Conservation (phyloP, 2,329 filamentous ascomycete species). For the Colletotrichum phormii region DNA sequence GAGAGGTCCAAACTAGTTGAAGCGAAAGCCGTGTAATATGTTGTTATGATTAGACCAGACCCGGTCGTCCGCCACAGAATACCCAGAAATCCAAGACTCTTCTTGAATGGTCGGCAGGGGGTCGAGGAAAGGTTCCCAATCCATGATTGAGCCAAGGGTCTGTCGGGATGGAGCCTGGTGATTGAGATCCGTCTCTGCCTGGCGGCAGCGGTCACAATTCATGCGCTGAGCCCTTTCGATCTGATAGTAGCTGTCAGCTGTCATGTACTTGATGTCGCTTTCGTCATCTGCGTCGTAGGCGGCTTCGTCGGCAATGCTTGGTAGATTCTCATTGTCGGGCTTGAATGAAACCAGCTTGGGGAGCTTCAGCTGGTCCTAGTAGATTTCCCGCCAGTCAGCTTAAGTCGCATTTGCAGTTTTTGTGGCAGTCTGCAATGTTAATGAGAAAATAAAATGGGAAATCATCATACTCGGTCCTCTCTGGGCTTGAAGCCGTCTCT, state of each 20-base stretch:
- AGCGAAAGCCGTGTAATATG: neutral
- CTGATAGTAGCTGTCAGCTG: neutral
- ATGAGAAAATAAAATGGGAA: no score
- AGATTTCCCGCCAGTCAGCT: no score
- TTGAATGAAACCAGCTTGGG: neutral
- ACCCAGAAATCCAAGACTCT: no score
- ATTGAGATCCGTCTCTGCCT: neutral
- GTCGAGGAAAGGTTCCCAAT: neutral
- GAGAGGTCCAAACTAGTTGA: slow-evolving; percentile 2
- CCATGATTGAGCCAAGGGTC: neutral
- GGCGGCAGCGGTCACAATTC: neutral
- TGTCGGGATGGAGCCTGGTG: neutral
- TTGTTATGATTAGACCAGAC: neutral
- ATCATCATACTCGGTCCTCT: neutral
- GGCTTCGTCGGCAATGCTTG: neutral
- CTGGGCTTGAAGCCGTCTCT: neutral
- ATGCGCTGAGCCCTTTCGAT: neutral
- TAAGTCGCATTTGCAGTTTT: no score
- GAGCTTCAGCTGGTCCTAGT: neutral
- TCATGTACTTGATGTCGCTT: neutral
- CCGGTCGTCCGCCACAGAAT: neutral
- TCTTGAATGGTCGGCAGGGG: neutral
- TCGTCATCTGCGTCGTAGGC: neutral
- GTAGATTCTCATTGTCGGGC: neutral
- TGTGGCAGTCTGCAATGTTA: no score